A percentile compares a stretch with the other conserved stretches of the same genome.
Evolutionary conservation across 2,329 filamentous ascomycete species (phyloP).

Genomic region (Cladophialophora carrionii): DNA sequence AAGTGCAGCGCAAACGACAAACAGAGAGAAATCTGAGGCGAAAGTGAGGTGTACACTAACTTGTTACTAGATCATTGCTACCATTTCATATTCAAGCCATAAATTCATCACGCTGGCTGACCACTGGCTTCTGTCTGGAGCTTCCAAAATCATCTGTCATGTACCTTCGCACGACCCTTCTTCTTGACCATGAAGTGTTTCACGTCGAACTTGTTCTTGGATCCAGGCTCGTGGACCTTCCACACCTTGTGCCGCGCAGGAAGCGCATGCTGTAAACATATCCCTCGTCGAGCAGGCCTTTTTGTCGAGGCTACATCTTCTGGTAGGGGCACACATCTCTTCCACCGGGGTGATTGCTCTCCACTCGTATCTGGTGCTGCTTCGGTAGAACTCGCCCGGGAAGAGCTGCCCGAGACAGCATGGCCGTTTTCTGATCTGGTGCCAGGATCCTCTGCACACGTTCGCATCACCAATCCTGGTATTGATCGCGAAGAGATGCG

Average conservation of each 20-base stretch:
- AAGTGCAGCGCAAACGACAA: not conserved
- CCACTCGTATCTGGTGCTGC: conserved; percentile 22
- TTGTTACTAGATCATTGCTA: not conserved
- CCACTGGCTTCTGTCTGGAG: not conserved
- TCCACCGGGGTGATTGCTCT: conserved; percentile 21
- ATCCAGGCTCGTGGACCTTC: not conserved
- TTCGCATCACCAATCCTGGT: conserved; percentile 48
- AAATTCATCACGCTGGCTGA: not conserved
- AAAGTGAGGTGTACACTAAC: not conserved
- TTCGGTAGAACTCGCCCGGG: conserved; percentile 17
- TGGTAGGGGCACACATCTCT: conserved; percentile 13
- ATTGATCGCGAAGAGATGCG: conserved; percentile 48
- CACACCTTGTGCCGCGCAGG: conserved; percentile 20
- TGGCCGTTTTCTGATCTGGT: conserved; percentile 20
- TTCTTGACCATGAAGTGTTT: conserved; percentile 16
- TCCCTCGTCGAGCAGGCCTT: conserved; percentile 7
- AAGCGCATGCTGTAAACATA: conserved; percentile 22
- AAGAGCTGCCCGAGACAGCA: conserved; percentile 19
- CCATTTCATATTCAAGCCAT: conserved; percentile 4
- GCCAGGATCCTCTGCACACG: conserved; percentile 22
- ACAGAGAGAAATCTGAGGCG: not conserved
- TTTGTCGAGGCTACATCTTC: not conserved
- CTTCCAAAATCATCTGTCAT: not conserved
- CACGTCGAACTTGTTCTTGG: conserved; percentile 16
- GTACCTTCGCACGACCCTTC: not conserved